These are phyloP conservation scores for Cerioporus squamosus DNA, from an alignment of 1,284 basidiomycete genomes.

Conservation along the genomic window DNA sequence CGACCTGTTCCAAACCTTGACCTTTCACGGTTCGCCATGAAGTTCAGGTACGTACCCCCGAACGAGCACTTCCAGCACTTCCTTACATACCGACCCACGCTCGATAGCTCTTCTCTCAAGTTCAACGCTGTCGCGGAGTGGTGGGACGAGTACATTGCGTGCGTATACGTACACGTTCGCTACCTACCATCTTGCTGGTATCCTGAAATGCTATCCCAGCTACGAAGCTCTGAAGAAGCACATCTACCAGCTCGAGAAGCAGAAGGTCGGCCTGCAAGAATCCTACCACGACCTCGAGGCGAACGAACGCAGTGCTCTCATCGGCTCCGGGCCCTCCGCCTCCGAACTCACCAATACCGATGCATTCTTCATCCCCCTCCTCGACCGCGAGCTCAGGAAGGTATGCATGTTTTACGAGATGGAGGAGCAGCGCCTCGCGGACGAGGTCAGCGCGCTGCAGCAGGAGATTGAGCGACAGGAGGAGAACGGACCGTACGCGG, in stretches of 20 bases:
- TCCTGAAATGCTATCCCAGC: constrained; percentile 39
- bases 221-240: constrained; percentile 89
- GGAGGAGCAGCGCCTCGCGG: constrained; percentile 76
- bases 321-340: constrained; percentile 35
- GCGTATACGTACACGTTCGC: constrained; percentile 48
- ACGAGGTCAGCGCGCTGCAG: constrained; percentile 68
- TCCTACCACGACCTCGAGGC: constrained; percentile 67
- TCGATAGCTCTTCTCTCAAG: constrained; percentile 73
- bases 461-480: constrained; percentile 72
- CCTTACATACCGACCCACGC: too few species aligned
- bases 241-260: constrained; percentile 84
- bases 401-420: constrained; percentile 81
- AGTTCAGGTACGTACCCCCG: constrained; percentile 51
- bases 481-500: constrained; percentile 59
- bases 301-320: constrained; percentile 61
- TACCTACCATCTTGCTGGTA: neutral
- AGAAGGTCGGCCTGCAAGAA: constrained; percentile 50
- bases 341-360: constrained; percentile 48
- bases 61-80: neutral
- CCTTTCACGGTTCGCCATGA: constrained; percentile 50
- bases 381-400: constrained; percentile 88
- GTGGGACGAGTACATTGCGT: constrained; percentile 94
- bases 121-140: constrained; percentile 95
- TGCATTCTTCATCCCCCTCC: constrained; percentile 68
- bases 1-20: constrained; percentile 19